These are phyloP conservation scores for Hypoxylon rickii DNA, from an alignment of 495 filamentous ascomycete genomes.

Conservation along the genomic window DNA sequence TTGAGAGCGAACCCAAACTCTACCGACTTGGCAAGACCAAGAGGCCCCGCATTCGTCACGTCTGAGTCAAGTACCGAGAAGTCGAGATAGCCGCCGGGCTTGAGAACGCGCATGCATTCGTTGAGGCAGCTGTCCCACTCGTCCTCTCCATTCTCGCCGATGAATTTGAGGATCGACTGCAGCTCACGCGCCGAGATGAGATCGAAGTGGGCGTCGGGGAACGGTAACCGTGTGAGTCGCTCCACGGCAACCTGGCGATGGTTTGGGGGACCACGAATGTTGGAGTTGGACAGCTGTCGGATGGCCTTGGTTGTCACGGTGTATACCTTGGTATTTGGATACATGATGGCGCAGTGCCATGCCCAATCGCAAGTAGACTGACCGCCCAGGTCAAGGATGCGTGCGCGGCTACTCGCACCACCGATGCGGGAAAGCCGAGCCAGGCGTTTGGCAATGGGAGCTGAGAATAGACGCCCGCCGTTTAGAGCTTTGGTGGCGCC, in stretches of 20 bases:
- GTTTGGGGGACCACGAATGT: conserved; percentile 81
- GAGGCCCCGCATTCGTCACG: conserved; percentile 78
- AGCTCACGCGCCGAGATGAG: conserved; percentile 90
- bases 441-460: conserved; percentile 69
- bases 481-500: conserved; percentile 76
- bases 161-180: conserved; percentile 77
- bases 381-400: conserved; percentile 89
- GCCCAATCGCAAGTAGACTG: conserved; percentile 89
- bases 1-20: conserved; percentile 89
- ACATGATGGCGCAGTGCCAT: conserved; percentile 86
- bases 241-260: conserved; percentile 79
- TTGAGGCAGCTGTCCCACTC: conserved; percentile 85
- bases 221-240: conserved; percentile 79
- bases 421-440: conserved; percentile 55
- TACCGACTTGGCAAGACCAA: conserved; percentile 76
- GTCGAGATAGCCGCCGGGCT: conserved; percentile 90
- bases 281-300: conserved; percentile 66
- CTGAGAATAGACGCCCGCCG: conserved; percentile 78
- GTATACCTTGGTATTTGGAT: conserved; percentile 82
- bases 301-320: conserved; percentile 74
- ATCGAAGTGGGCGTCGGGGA: conserved; percentile 86
- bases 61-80: conserved; percentile 88
- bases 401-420: conserved; percentile 53
- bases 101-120: conserved; percentile 88
- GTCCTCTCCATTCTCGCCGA: conserved; percentile 64